Evolutionary conservation across 2,329 filamentous ascomycete genomes (phyloP), one percentile per base, ranked within the genome.

Genomic region (Aspergillus tubingensis): DNA sequence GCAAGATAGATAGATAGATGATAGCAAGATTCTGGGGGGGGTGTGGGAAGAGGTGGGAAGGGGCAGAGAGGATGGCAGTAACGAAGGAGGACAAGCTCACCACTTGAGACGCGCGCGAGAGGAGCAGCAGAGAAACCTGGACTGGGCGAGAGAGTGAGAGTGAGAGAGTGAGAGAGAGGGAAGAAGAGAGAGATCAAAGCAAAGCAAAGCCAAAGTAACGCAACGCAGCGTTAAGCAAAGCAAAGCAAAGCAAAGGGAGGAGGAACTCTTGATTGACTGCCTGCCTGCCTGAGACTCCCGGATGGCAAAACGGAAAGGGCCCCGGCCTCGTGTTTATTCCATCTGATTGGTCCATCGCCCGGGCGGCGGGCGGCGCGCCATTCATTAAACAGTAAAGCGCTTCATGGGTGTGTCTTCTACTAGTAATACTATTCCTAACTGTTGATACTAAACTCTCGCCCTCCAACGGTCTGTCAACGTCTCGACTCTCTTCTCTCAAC

Each of bases 301-400:
- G 52, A 43, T 30, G 52, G 52, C 52, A 54, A 57, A 50, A 52
- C 23, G 21, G 48, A 50, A 50, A 32, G n/a, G 38, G 32, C 51
- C 51, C 27, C 15, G 41, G 25, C 43, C 13, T 39, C 44, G 15
- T 7, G 6, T 1, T 41, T 27, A 6, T 1, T 10, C 1, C 23
- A n/a, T 5, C 38, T 58, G 48, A 58, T 53, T 58, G 56, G 56
- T 21, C 25, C 10, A 5, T 11, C 11, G 8, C 15, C 36, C 19
- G 23, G 48, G 56, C 48, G 56, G 56, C 49, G 48, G 49, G 27
- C 43, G n/a, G 30, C 32, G 27, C 8, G 13, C 21, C 21, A n/a
- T 30, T 30, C 23, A 27, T 30, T 17, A 44, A 21, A 21, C 41
- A 21, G 21, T 44, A 21, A 11, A 21, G 17, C 41, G 8, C 41